Base-by-base conservation (phyloP, 331 rosid species). In the Malus hybrid region DNA sequence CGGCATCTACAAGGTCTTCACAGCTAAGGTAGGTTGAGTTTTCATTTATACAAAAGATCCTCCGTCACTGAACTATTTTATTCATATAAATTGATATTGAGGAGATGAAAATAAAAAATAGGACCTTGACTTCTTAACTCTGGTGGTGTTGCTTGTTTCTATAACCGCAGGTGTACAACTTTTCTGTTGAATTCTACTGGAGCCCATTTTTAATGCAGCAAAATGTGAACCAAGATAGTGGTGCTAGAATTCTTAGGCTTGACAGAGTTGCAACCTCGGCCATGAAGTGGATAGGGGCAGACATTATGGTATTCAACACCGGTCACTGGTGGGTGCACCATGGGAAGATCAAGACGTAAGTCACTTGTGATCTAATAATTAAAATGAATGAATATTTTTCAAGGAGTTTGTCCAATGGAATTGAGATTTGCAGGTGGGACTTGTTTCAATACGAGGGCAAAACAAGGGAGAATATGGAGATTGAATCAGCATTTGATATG, bases 241-340 rank as follows among this genome's bases (percentile, higher is more conserved):
- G 85, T 22, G 44, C 55, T 19, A 72, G 70, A 59, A 32, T 80
- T 71, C 70, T 86, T 33, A 80, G 64, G 75, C 83, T 86, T 14
- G 85, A 80, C 65, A 72, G 75, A 59, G 75, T 86, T n/a, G 64
- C 83, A 6, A 13, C 32, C 60, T 34, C 66, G 7, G 75, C 75
- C 8, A 29, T 13, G 48, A 70, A 66, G 54, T 86, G 89, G 87
- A 13, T 14, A 27, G 85, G 85, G 16, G 89, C 89, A 32, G 67
- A 83, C 42, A 19, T 83, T 44, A 86, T 86, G 89, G 83, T 86
- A 6, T 86, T 86, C 75, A 83, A 86, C 80, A 80, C 87, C 1
- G 89, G 89, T 48, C 89, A 86, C 72, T 86, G 89, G 89, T 86
- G 89, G 89, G 71, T 19, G n/a, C 86, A 77, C 64, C 46, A 24